Evolutionary conservation across 768 basidiomycete species (phyloP).

Genomic region (Lactarius vividus): DNA sequence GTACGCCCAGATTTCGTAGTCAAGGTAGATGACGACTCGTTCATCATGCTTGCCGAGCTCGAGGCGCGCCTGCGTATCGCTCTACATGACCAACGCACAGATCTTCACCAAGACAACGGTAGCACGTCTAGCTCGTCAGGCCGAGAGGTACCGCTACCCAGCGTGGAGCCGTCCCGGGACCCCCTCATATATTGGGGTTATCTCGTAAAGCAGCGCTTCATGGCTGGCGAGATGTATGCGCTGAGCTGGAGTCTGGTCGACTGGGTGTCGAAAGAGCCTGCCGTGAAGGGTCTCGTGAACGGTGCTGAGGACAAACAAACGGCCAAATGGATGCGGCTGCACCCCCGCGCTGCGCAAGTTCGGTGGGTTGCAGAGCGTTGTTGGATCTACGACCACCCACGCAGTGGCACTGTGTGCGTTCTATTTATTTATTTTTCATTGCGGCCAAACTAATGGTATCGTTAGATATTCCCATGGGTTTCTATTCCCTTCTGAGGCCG

Average conservation of each 20-base stretch:
- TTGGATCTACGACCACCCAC: slow-evolving; percentile 98
- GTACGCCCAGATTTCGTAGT: slow-evolving; percentile 87
- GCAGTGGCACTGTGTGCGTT: slow-evolving; percentile 86
- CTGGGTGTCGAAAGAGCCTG: slow-evolving; percentile 77
- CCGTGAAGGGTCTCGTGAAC: slow-evolving; percentile 59
- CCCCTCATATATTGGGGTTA: slow-evolving; percentile 88
- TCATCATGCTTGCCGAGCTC: slow-evolving; percentile 91
- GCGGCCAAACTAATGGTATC: slow-evolving; percentile 4
- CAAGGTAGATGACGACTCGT: slow-evolving; percentile 95
- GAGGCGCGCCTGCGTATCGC: slow-evolving; percentile 85
- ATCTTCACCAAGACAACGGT: neutral
- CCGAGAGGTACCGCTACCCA: slow-evolving; percentile 9
- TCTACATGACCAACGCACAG: slow-evolving; percentile 45
- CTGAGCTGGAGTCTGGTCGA: slow-evolving; percentile 85
- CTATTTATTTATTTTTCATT: neutral
- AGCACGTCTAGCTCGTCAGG: neutral
- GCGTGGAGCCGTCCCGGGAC: slow-evolving; percentile 40
- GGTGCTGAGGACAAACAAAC: slow-evolving; percentile 95
- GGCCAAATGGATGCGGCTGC: slow-evolving; percentile 86
- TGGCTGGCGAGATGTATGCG: slow-evolving; percentile 94
- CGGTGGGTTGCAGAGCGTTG: slow-evolving; percentile 92
- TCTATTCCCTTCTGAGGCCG: slow-evolving; percentile 86
- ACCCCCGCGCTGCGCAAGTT: slow-evolving; percentile 74
- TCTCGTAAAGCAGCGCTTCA: slow-evolving; percentile 88
- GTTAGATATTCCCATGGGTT: slow-evolving; percentile 92